Conservation (phyloP, 305 asterid genomes). For the Fraxinus ornus region DNA sequence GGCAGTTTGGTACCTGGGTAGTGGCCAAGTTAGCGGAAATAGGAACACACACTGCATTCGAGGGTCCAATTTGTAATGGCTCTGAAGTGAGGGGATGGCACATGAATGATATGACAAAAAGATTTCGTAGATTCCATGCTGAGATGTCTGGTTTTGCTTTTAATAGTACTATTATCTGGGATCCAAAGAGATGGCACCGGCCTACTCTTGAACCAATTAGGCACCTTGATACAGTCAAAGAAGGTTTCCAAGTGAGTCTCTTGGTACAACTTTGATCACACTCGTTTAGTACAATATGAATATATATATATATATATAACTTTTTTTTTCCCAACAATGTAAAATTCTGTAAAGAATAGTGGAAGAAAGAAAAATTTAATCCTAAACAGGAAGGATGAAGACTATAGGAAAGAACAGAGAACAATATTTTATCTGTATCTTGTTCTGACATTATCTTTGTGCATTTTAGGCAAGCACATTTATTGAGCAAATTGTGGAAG, state of each 20-base stretch:
- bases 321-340: not conserved
- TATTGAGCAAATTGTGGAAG: conserved; percentile 75
- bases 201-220: conserved; percentile 60
- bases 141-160: conserved; percentile 73
- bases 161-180: conserved; percentile 79
- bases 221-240: conserved; percentile 43
- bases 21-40: conserved; percentile 51
- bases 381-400: not conserved
- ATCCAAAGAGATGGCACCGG: conserved; percentile 66
- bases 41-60: conserved; percentile 34
- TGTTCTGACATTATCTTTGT: conserved; percentile 13
- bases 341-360: no score
- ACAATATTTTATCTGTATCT: not conserved
- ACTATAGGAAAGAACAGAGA: not conserved
- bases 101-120: conserved; percentile 28
- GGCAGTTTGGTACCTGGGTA: conserved; percentile 71
- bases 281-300: not conserved
- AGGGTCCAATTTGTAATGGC: conserved; percentile 78
- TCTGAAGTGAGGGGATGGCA: conserved; percentile 79
- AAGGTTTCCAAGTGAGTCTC: conserved; percentile 59
- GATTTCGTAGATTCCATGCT: conserved; percentile 52
- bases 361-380: not conserved
- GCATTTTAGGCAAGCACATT: conserved; percentile 57
- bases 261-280: not conserved
- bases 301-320: no score